These are phyloP conservation scores for Arabidopsis suecica DNA, from an alignment of 345 rosid genomes.

Conservation along the genomic window DNA sequence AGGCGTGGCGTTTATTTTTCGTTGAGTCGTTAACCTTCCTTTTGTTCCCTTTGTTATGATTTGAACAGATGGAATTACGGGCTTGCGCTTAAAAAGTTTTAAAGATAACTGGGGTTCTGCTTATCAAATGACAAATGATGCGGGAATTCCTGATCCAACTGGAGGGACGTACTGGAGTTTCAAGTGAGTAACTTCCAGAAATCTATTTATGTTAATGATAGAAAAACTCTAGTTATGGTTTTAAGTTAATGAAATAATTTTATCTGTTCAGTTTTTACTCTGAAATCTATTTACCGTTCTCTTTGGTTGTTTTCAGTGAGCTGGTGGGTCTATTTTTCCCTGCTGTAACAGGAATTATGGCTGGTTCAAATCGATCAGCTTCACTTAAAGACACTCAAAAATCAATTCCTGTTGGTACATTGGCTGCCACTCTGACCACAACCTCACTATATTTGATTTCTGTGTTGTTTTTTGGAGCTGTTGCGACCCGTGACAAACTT, in stretches of 20 bases:
- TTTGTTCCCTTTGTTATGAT: slow-evolving; percentile 19
- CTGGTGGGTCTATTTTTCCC: slow-evolving; percentile 99
- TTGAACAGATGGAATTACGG: slow-evolving; percentile 82
- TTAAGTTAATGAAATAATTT: slow-evolving; percentile 10
- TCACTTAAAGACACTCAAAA: slow-evolving; percentile 95
- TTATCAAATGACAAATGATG: slow-evolving; percentile 86
- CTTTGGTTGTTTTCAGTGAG: slow-evolving; percentile 56
- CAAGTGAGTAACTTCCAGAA: slow-evolving; percentile 62
- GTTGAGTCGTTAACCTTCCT: slow-evolving; percentile 27
- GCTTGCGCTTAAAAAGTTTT: slow-evolving; percentile 78
- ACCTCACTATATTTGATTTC: slow-evolving; percentile 76
- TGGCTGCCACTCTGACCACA: slow-evolving; percentile 93
- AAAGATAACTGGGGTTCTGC: slow-evolving; percentile 92
- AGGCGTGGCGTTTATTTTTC: neutral
- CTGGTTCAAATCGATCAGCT: slow-evolving; percentile 98
- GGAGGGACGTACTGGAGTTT: slow-evolving; percentile 87
- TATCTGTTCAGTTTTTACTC: slow-evolving; percentile 22
- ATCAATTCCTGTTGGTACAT: slow-evolving; percentile 94
- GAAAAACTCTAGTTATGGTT: slow-evolving; percentile 19
- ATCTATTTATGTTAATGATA: slow-evolving; percentile 20
- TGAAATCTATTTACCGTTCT: slow-evolving; percentile 25
- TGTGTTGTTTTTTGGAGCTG: slow-evolving; percentile 86
- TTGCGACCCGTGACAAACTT: slow-evolving; percentile 84
- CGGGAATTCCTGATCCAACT: slow-evolving; percentile 87
- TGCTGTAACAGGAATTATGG: slow-evolving; percentile 99